phyloP scores from a whole-genome alignment of 208 protist species.

The Leishmania major region DNA sequence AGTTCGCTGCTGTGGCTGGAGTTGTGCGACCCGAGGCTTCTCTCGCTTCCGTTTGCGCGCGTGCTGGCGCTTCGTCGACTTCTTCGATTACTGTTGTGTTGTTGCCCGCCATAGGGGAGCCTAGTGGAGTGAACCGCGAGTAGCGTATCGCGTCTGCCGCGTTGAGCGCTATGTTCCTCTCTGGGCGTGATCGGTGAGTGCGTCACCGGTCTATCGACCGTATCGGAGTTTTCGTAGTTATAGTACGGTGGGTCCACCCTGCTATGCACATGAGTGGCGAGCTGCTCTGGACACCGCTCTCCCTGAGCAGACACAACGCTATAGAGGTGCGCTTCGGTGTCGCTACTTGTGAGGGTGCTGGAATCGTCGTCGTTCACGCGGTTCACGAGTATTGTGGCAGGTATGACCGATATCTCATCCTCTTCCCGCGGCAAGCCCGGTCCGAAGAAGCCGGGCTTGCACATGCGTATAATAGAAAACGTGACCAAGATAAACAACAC shows the following conservation, averaged over 20 bases:
- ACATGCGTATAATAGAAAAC: background rate
- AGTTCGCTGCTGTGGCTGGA: background rate
- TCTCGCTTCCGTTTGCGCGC: background rate
- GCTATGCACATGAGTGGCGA: background rate
- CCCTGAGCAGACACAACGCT: background rate
- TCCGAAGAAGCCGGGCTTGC: too few relatives aligned
- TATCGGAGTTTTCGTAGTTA: background rate
- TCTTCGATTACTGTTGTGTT: background rate
- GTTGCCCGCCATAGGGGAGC: background rate
- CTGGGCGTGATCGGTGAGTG: background rate
- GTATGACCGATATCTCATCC: background rate
- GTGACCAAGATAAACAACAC: background rate
- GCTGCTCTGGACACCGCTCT: background rate
- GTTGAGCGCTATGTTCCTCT: background rate
- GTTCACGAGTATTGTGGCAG: conserved; percentile 16
- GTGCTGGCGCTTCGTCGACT: background rate
- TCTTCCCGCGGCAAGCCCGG: background rate
- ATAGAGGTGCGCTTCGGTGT: background rate
- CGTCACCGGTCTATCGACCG: background rate
- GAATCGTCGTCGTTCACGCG: conserved; percentile 4
- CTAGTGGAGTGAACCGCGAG: background rate
- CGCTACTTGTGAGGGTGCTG: background rate
- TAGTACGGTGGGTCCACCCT: background rate
- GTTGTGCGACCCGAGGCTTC: background rate
- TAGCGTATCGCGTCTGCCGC: background rate